Evolutionary conservation across 768 basidiomycete species (phyloP).

Genomic region (Boletus rex-veris): DNA sequence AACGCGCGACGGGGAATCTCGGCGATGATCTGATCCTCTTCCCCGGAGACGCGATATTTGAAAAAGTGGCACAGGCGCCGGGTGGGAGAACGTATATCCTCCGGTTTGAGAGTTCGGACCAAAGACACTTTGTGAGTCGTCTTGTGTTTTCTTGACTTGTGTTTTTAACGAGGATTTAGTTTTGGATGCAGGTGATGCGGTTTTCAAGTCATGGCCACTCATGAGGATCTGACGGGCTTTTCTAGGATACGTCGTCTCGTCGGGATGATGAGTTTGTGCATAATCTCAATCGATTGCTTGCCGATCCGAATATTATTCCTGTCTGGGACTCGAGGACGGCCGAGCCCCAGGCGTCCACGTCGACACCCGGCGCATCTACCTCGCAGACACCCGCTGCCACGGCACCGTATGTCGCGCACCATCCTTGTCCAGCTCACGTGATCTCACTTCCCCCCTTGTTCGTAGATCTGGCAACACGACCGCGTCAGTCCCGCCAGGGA

Average conservation of each 20-base stretch:
- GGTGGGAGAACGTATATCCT: slow-evolving; percentile 79
- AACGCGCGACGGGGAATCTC: slow-evolving; percentile 53
- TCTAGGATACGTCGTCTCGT: slow-evolving; percentile 60
- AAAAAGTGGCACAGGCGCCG: slow-evolving; percentile 62
- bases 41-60: slow-evolving; percentile 80
- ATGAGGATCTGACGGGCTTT: neutral
- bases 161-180: slow-evolving; percentile 41
- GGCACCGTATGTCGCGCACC: slow-evolving; percentile 13
- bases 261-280: slow-evolving; percentile 71
- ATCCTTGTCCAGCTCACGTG: neutral
- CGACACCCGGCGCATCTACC: slow-evolving; percentile 32
- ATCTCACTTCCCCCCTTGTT: neutral
- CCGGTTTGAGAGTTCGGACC: slow-evolving; percentile 87
- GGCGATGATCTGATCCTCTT: slow-evolving; percentile 88
- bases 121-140: slow-evolving; percentile 80
- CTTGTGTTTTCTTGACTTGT: neutral
- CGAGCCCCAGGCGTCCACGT: slow-evolving; percentile 46
- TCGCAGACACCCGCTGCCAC: slow-evolving; percentile 32
- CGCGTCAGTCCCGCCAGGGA: slow-evolving; percentile 10
- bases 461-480: slow-evolving; percentile 10
- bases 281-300: slow-evolving; percentile 68
- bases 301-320: slow-evolving; percentile 59
- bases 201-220: neutral
- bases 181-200: slow-evolving; percentile 76
- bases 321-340: slow-evolving; percentile 49